phyloP scores from a whole-genome alignment of 495 filamentous ascomycete genomes.

The Neurospora pannonica region DNA sequence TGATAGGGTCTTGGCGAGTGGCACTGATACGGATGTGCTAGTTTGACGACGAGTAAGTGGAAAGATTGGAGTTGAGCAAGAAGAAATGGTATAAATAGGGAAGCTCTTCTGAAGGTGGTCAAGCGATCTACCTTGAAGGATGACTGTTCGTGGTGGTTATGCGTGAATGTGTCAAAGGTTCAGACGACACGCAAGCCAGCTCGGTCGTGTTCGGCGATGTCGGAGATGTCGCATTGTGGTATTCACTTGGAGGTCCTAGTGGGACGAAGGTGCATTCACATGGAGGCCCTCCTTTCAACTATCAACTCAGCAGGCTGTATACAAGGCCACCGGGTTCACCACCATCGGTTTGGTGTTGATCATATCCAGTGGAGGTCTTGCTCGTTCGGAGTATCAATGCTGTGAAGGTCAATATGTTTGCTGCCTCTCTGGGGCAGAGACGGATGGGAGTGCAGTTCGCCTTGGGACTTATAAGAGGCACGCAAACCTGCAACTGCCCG shows the following conservation, averaged over 20 bases:
- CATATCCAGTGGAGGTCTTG: not conserved
- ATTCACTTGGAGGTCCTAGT: not conserved
- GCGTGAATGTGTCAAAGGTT: not conserved
- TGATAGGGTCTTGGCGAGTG: not conserved
- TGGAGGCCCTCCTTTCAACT: not conserved
- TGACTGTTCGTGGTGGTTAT: not conserved
- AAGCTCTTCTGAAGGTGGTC: not conserved
- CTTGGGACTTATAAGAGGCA: not conserved
- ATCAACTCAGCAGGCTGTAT: not conserved
- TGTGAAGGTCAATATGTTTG: not conserved
- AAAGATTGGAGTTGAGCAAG: not conserved
- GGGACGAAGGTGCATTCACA: not conserved
- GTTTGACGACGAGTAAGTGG: not conserved
- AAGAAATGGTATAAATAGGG: not conserved
- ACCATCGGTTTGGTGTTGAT: not conserved
- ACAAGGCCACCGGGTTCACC: not conserved
- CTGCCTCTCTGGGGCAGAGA: not conserved
- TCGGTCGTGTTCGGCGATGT: not conserved
- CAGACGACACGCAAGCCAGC: not conserved
- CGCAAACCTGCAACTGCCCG: not conserved
- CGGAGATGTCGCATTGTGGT: not conserved
- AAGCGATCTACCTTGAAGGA: not conserved
- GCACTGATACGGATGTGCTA: not conserved
- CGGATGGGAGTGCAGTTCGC: not conserved
- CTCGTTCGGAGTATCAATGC: not conserved